Base-by-base conservation (phyloP, 495 filamentous ascomycete genomes). In the Lasiosphaeria ovina region DNA sequence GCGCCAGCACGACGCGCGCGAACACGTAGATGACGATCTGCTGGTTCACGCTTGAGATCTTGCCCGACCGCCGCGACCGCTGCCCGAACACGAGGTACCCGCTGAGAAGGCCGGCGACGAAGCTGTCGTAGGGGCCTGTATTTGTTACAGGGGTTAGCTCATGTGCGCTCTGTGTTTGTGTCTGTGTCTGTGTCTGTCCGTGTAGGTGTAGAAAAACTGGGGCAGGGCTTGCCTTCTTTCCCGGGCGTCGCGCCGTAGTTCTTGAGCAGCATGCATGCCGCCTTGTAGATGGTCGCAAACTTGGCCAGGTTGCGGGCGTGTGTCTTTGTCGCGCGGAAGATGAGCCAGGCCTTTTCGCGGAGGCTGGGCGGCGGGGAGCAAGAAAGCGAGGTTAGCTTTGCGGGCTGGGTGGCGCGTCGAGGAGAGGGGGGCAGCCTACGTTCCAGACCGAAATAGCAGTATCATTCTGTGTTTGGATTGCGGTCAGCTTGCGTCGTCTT, bases 1-100 rank as follows among this genome's bases (percentile, higher is more conserved):
- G 69, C 5, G 89, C 89, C 40, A 99, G 85, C 60, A 87, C 79
- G 14, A 97, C 94, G 54, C 94, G 87, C 36, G 93, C 94, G 70
- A 98, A 98, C 55, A 99, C 88, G 77, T 98, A 99, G 64, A 97
- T 89, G 66, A 96, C 92, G 73, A 99, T 98, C 83, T 99, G 94
- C 79, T 97, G 90, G 76, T 89, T 97, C 54, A 99, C 88, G 67
- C 82, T 87, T 54, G 86, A 87, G 66, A 88, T 87, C 68, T 83
- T 84, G 61, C 88, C 88, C 51, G 64, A 73, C 52, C 75, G 72
- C 67, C 34, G 53, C 16, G 74, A 78, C 49, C 81, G 76, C 51
- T 89, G 83, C 49, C 93, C 94, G 72, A 99, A 99, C 38, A 98
- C 91, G 52, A 87, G 70, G 80, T 97, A 99, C 7, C 94, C 94